These are phyloP conservation scores for Fusarium camptoceras DNA, from an alignment of 2,329 filamentous ascomycete species.

Conservation along the genomic window DNA sequence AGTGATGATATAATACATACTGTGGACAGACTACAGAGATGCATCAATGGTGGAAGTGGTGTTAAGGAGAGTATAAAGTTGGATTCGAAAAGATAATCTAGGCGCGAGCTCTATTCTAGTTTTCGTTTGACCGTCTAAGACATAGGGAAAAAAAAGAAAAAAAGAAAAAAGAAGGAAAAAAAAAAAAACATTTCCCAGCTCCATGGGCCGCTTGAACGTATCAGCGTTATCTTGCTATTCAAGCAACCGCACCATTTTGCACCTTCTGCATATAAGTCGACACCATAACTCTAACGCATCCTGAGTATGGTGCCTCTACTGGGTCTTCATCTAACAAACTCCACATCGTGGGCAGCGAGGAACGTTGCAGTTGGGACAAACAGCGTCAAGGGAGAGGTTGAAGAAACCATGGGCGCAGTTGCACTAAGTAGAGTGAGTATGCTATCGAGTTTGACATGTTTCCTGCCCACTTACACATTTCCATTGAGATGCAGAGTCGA, in stretches of 20 bases:
- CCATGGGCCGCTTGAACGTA: background rate
- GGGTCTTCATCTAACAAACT: slow-evolving; percentile 14
- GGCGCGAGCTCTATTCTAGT: slow-evolving; percentile 20
- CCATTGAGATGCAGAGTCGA: slow-evolving; percentile 5
- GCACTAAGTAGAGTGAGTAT: slow-evolving; percentile 10
- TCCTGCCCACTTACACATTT: slow-evolving; percentile 5
- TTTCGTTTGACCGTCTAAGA: background rate
- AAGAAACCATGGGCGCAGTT: slow-evolving; percentile 9
- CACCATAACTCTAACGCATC: background rate
- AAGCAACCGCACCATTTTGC: background rate
- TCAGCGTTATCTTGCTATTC: background rate
- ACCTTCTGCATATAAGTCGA: background rate
- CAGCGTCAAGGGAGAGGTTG: background rate
- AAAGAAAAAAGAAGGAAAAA: background rate
- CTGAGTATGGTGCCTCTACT: accelerated
- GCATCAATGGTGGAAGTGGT: background rate
- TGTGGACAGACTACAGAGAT: background rate
- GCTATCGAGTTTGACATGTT: background rate
- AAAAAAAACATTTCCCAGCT: background rate
- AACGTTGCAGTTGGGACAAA: background rate
- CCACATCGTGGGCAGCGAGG: slow-evolving; percentile 38
- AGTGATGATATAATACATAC: background rate
- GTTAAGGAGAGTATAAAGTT: slow-evolving; percentile 17
- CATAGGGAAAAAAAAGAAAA: background rate
- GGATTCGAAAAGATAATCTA: background rate